Base-by-base conservation (phyloP, 768 basidiomycete species). In the Lactarius hatsudake region DNA sequence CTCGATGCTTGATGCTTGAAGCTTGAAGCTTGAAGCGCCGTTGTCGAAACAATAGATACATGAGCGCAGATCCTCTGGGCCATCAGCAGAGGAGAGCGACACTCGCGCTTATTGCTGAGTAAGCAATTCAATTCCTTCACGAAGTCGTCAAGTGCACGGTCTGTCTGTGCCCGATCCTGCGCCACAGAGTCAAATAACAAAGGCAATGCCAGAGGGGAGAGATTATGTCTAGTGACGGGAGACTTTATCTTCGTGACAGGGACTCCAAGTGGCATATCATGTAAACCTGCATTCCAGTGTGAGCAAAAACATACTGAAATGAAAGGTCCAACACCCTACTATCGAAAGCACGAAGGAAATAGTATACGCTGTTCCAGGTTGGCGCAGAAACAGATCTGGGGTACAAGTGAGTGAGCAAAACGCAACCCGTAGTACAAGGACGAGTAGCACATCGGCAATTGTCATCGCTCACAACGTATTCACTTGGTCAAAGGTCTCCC, bases 221-320 rank as follows among this genome's bases (percentile, higher is more conserved):
- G 84, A 74, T 88, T 88, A 74, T 86, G 82, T 43, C 92, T 79
- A 51, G 84, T 76, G 7, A 69, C 73, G 13, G 82, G 82, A 75
- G 87, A 84, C 40, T 3, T 18, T 8, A 78, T 84, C 30, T 74
- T 86, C 87, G 76, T 74, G 72, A 86, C 79, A 23, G 75, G 73
- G 72, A 30, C 5, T 30, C 30, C 30, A 86, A 81, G 59, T 74
- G 69, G 65, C 91, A 94, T 20, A 76, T 74, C 36, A 12, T 36
- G 36, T 12, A 36, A 36, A 36, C 12, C 23, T 73, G 59, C 23
- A 83, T 84, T n/a, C 87, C 87, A 18, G 89, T 40, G 15, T 15
- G 13, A 90, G 76, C 81, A 86, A 73, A 73, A 92, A 91, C 23
- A 88, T 83, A 71, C 91, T 91, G 71, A 87, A 93, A 68, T 82